Evolutionary conservation across 2,329 filamentous ascomycete genomes (phyloP).

Genomic region (Drechslerella dactyloides): DNA sequence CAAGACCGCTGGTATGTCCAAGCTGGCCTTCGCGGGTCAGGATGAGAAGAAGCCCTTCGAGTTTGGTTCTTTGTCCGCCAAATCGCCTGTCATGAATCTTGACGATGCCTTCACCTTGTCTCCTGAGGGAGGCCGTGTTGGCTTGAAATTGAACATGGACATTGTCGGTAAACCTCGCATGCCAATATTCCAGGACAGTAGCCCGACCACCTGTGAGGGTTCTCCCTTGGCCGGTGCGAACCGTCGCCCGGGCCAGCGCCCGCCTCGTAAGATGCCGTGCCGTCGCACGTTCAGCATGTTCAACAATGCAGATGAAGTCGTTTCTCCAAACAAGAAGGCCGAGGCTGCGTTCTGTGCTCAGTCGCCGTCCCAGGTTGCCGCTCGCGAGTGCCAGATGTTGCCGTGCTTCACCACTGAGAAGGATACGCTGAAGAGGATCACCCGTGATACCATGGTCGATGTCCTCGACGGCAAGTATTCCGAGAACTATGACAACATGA

Average conservation of each 20-base stretch:
- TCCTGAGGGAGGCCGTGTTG: constrained; percentile 50
- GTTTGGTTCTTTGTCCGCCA: constrained; percentile 65
- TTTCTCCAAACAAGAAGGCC: constrained; percentile 75
- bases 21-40: constrained; percentile 64
- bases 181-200: constrained; percentile 49
- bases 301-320: constrained; percentile 84
- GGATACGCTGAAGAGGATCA: constrained; percentile 87
- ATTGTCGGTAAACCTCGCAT: constrained; percentile 33
- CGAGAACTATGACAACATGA: constrained; percentile 75
- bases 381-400: constrained; percentile 68
- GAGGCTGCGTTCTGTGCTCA: constrained; percentile 57
- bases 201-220: constrained; percentile 65
- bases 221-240: constrained; percentile 75
- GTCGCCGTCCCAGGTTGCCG: constrained; percentile 58
- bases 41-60: constrained; percentile 74
- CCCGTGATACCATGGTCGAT: constrained; percentile 79
- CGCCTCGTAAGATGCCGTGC: constrained; percentile 75
- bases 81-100: constrained; percentile 50
- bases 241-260: constrained; percentile 75
- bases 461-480: constrained; percentile 85
- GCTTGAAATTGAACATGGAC: constrained; percentile 33
- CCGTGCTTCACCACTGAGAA: constrained; percentile 84
- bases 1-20: constrained; percentile 60
- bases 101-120: constrained; percentile 54
- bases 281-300: constrained; percentile 97